Evolutionary conservation across 1,284 basidiomycete species (phyloP).

Genomic region (Sporisorium scitamineum): DNA sequence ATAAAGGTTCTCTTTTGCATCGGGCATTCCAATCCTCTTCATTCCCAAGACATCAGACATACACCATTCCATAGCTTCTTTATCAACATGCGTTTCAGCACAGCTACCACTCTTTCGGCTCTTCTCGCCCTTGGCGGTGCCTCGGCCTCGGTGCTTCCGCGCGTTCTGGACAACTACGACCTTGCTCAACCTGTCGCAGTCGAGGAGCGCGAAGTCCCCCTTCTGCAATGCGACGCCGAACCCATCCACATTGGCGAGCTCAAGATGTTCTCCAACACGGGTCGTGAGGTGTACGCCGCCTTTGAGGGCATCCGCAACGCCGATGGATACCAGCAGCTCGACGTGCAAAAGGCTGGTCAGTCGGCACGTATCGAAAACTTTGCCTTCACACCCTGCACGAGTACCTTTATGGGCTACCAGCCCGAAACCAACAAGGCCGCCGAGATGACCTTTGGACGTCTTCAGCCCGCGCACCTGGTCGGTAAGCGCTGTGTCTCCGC

Average conservation of each 20-base stretch:
- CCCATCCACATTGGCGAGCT: slow-evolving; percentile 39
- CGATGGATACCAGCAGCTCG: slow-evolving; percentile 45
- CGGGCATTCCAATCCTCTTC: not conserved
- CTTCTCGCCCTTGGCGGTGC: slow-evolving; percentile 33
- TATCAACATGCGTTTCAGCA: slow-evolving; percentile 40
- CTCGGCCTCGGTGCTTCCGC: slow-evolving; percentile 44
- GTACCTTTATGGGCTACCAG: slow-evolving; percentile 42
- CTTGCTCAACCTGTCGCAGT: slow-evolving; percentile 35
- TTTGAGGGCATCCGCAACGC: slow-evolving; percentile 48
- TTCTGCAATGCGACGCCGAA: slow-evolving; percentile 28
- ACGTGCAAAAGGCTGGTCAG: slow-evolving; percentile 36
- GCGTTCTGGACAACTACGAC: slow-evolving; percentile 37
- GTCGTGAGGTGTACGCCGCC: slow-evolving; percentile 34
- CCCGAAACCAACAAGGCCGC: slow-evolving; percentile 45
- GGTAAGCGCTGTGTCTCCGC: slow-evolving; percentile 51
- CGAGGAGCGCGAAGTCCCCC: slow-evolving; percentile 36
- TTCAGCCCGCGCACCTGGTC: slow-evolving; percentile 40
- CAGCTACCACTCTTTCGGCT: slow-evolving; percentile 26
- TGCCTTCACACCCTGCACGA: slow-evolving; percentile 43
- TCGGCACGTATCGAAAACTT: slow-evolving; percentile 40
- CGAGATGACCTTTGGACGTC: slow-evolving; percentile 43
- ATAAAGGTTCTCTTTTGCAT: slow-evolving; percentile 6
- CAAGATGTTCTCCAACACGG: slow-evolving; percentile 30
- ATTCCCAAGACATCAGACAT: not conserved
- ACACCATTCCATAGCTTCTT: not conserved